Evolutionary conservation across 495 filamentous ascomycete genomes (phyloP), one percentile per base, ranked within the genome.

Genomic region (Cairneyella variabilis): DNA sequence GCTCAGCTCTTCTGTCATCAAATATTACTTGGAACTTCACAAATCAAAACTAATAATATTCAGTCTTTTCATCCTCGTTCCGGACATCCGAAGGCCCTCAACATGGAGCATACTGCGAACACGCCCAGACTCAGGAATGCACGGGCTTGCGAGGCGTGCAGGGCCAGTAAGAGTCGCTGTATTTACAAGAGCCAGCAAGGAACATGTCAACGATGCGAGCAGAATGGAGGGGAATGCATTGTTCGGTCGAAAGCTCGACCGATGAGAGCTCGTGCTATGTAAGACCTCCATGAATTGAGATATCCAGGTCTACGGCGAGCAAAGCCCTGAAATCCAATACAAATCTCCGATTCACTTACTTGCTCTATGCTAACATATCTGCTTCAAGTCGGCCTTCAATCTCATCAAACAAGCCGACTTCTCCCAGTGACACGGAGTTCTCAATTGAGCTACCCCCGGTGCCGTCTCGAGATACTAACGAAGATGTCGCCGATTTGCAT

Each of bases 141-240:
- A 36, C 48, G 50, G 18, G 61, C 61, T n/a, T 63, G 61, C 27
- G 61, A 63, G 25, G 51, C 48, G 6, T 63, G 61, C 27, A 37
- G 61, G 22, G 45, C 34, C 9, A 57, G 57, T 41, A 63, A 63
- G 28, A 63, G 57, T 38, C 53, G 57, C 4, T 63, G 61, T 27
- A 44, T 58, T 0, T 60, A 48, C 45, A 51, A 52, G n/a, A 28
- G 20, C 11, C 22, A 63, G n/a, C 11, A 34, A 4, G 50, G 34
- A 5, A 38, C 55, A 10, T 63, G 61, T 46, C 51, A 54, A 23
- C 50, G 54, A 55, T 63, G 56, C 27, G 53, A 57, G 25, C 25
- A 36, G 18, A 59, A 7, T 38, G 57, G 56, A 21, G 47, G 17
- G 11, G 28, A 53, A 9, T 63, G 61, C 48, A 36, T 60, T 43